These are phyloP conservation scores for Endothia cerciana DNA, from an alignment of 2,329 filamentous ascomycete species.

Conservation along the genomic window DNA sequence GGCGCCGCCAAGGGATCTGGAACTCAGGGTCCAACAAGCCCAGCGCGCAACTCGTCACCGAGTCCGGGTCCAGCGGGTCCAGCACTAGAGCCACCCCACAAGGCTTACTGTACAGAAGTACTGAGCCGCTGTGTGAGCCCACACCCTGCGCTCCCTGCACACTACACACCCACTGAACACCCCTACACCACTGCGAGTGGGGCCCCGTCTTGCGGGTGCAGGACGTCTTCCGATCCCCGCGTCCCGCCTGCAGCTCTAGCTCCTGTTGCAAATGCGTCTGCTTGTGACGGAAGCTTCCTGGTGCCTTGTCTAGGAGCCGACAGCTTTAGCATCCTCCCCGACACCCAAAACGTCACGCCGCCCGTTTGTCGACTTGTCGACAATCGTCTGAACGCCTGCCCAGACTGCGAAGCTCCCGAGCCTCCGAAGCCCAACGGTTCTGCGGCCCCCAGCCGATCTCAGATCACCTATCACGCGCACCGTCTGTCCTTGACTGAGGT, in stretches of 20 bases:
- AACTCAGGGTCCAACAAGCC: neutral
- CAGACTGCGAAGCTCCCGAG: constrained; percentile 11
- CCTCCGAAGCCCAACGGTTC: neutral
- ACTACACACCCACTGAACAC: no score
- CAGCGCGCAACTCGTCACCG: neutral
- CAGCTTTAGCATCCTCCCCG: neutral
- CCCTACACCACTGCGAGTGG: constrained; percentile 2
- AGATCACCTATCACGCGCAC: neutral
- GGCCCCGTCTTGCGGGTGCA: neutral
- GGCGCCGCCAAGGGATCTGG: neutral
- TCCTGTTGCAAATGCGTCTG: constrained; percentile 10
- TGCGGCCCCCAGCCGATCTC: neutral
- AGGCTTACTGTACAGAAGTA: no score
- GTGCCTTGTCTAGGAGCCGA: constrained; percentile 22
- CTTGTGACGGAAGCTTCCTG: constrained; percentile 28
- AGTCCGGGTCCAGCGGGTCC: constrained; percentile 3
- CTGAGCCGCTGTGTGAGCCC: neutral
- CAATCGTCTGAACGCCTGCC: neutral
- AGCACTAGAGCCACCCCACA: constrained; percentile 27
- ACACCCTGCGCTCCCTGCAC: neutral
- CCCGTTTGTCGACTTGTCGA: neutral
- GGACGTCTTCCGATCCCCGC: constrained; percentile 6
- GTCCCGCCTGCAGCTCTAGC: constrained; percentile 6
- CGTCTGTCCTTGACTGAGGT: neutral
- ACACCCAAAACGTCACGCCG: constrained; percentile 22